A percentile compares a stretch with the other conserved stretches of the same genome.
These are phyloP conservation scores for Coemansia sp. DNA, from an alignment of 192 early-diverging fungal species.

Conservation along the genomic window DNA sequence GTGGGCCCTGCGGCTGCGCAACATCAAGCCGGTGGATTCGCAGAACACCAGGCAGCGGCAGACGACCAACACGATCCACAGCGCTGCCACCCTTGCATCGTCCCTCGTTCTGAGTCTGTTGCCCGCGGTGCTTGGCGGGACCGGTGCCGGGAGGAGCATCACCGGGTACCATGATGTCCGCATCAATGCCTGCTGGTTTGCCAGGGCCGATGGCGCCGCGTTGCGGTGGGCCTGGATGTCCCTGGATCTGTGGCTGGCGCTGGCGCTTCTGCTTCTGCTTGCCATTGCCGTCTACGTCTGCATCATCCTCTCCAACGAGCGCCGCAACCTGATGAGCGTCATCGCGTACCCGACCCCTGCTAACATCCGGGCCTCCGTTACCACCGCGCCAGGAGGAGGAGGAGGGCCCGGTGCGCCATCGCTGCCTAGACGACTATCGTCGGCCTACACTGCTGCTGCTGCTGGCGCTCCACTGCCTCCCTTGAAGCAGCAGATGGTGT, in stretches of 20 bases:
- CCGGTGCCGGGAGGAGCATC: neutral
- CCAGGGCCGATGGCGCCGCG: constrained; percentile 7
- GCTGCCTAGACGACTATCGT: neutral
- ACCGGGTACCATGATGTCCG: constrained; percentile 13
- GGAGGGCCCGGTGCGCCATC: neutral
- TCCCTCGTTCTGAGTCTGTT: constrained; percentile 34
- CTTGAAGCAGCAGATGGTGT: neutral
- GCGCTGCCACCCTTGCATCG: constrained; percentile 13
- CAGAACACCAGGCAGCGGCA: constrained; percentile 11
- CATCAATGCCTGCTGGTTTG: constrained; percentile 37
- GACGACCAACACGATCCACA: constrained; percentile 21
- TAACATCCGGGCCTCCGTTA: neutral
- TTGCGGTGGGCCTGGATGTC: constrained; percentile 50
- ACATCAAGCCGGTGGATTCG: constrained; percentile 24
- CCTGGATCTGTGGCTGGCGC: constrained; percentile 39
- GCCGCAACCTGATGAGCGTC: constrained; percentile 31
- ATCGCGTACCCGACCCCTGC: constrained; percentile 4
- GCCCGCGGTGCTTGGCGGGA: constrained; percentile 27
- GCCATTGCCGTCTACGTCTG: constrained; percentile 32
- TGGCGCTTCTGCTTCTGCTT: constrained; percentile 35
- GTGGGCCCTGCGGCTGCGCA: constrained; percentile 40
- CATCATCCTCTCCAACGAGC: constrained; percentile 44
- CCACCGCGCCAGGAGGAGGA: neutral
- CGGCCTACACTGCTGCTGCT: no score
- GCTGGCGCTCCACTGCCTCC: neutral